phyloP scores from a whole-genome alignment of 140 eudicot genomes.

The Bidens hawaiensis region DNA sequence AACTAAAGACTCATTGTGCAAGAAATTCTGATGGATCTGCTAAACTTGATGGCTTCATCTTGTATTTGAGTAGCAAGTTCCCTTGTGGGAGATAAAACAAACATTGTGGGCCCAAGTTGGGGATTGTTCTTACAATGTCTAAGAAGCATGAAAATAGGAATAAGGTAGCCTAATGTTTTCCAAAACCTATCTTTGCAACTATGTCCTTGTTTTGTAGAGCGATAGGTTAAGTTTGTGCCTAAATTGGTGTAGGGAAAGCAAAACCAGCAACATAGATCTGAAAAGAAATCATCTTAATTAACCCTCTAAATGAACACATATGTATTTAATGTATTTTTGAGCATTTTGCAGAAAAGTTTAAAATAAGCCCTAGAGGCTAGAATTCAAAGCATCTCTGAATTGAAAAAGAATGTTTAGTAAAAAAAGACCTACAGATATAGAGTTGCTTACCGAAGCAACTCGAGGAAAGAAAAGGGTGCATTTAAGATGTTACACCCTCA shows the following conservation, averaged over 20 bases:
- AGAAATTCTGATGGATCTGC: constrained; percentile 78
- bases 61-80: constrained; percentile 98
- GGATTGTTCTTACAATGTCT: constrained; percentile 65
- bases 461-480: constrained; percentile 88
- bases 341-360: constrained; percentile 6
- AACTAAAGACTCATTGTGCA: constrained; percentile 58
- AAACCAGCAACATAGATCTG: constrained; percentile 89
- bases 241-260: constrained; percentile 86
- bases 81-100: constrained; percentile 89
- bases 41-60: constrained; percentile 91
- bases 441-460: constrained; percentile 99
- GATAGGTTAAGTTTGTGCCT: constrained; percentile 97
- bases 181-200: constrained; percentile 98
- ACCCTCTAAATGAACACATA: neutral
- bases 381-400: constrained; percentile 13
- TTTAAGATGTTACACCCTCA: constrained; percentile 79
- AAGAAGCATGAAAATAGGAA: constrained; percentile 87
- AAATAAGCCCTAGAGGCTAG: constrained; percentile 6
- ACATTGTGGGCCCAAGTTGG: constrained; percentile 82
- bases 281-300: constrained; percentile 25
- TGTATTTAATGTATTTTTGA: neutral
- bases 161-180: constrained; percentile 95
- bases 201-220: constrained; percentile 82
- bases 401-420: constrained; percentile 16
- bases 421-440: too few species aligned